Base-by-base conservation (phyloP, 1,284 basidiomycete species). In the Cryptococcus depauperatus region DNA sequence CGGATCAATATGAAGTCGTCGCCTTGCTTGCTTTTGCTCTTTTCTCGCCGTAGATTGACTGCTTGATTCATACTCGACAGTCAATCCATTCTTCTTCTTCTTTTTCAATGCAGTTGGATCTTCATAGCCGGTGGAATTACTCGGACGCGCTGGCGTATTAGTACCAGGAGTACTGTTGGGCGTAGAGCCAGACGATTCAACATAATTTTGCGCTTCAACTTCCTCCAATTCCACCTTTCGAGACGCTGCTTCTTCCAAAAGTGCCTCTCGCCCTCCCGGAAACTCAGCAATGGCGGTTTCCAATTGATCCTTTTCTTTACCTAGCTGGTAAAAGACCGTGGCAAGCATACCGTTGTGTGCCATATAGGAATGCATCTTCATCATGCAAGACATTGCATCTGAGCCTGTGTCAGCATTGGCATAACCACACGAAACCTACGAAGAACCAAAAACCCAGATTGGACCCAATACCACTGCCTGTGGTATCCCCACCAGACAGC, bases 401-500 rank as follows among this genome's bases (percentile, higher is more conserved):
- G 46, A 0, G 9, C 14, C 14, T 13, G 48, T 37, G n/a, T 40
- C 37, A 48, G 43, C 43, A 16, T 25, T 28, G 7, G 10, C 23
- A 6, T 33, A n/a, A 30, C 14, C 8, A n/a, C 29, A 19, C 2
- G 13, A 2, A 2, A 62, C 68, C 65, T 52, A 70, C 68, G 93
- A n/a, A 97, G 72, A 0, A 90, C 92, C 43, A 97, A 76, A 71
- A 91, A 97, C 7, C 92, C 92, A 0, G 89, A 89, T 68, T 98
- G 93, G 1, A 97, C 92, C 92, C 93, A 96, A 30, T 89, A 90
- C 92, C 91, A 97, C 56, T 90, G 78, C 43, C 87, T 83, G 32
- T 69, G 62, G 33, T 60, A 66, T 2, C 69, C 69, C 66, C 67
- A 69, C 54, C 62, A 67, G 21, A 95, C 76, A 2, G 84, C 83